Evolutionary conservation across 352 stramenopile genomes (phyloP), one percentile per base, ranked within the genome.

Genomic region (Peronospora belbahrii): DNA sequence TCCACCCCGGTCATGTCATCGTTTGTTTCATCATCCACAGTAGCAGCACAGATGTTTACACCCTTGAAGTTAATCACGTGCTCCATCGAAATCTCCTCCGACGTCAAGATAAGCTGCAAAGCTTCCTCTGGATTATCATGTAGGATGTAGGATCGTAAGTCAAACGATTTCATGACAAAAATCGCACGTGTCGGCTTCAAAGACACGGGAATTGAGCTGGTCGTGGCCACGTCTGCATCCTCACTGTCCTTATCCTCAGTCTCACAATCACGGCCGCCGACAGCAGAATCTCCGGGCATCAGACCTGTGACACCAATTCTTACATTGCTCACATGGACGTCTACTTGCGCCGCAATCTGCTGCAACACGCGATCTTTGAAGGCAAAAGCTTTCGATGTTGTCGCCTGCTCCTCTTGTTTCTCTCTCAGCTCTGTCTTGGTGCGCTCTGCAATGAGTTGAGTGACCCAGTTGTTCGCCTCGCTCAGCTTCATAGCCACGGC

Each of bases 331-430:
- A 82, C 54, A 34, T 76, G 65, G 20, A 84, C 43, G 17, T 85
- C 73, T 33, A 83, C 59, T 42, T 85, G 73, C 2, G 70, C 67
- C n/a, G 74, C 62, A 14, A 83, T 59, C 28, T 73, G 54, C 48
- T 85, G 73, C 15, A 85, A 39, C 19, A 83, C 68, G 22, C 73
- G 73, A 42, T 85, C 73, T 22, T 83, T 81, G 27, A 82, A 83
- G 8, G 61, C 64, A 35, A 78, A 84, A 13, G 45, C 35, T 24
- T 65, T 73, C 2, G 54, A 27, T 8, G 48, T 25, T 8, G 23
- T 27, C 44, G 50, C 35, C 14, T 25, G 14, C 22, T 46, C 46
- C 44, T 60, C 56, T 22, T 65, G 62, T 33, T 67, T 57, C 47
- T 65, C 41, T 17, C 62, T 43, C 8, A 61, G 24, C 36, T 75